Percentiles rank a stretch among this genome's conserved stretches.
Conservation (phyloP, 768 basidiomycete genomes). For the Harrya chromipes region DNA sequence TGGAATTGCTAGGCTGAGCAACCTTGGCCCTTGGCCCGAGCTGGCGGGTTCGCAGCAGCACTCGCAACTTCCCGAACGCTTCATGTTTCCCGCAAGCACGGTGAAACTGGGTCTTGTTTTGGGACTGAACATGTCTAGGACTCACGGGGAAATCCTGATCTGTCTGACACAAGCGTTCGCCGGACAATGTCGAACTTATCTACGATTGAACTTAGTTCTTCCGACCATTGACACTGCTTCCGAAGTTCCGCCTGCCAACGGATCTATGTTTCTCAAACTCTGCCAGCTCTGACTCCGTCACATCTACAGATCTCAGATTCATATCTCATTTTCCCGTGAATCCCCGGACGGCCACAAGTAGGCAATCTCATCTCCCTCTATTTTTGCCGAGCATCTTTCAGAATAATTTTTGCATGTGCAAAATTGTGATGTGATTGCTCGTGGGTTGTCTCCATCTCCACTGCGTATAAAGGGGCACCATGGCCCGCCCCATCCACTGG, state of each 20-base stretch:
- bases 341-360: constrained; percentile 30
- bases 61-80: constrained; percentile 22
- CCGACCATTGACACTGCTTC: constrained; percentile 16
- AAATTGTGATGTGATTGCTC: constrained; percentile 20
- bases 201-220: constrained; percentile 17
- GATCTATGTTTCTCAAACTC: constrained; percentile 32
- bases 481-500: constrained; percentile 1
- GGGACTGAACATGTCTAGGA: not conserved
- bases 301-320: constrained; percentile 33
- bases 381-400: constrained; percentile 29
- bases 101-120: constrained; percentile 14
- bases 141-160: not conserved
- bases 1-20: constrained; percentile 10
- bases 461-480: constrained; percentile 32
- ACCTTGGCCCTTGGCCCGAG: constrained; percentile 16
- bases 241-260: constrained; percentile 20
- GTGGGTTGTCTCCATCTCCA: constrained; percentile 20
- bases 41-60: constrained; percentile 10
- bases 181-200: constrained; percentile 11
- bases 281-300: constrained; percentile 23
- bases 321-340: constrained; percentile 31
- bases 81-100: constrained; percentile 7
- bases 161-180: constrained; percentile 2
- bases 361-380: constrained; percentile 33
- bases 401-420: constrained; percentile 26